Evolutionary conservation across 2,329 filamentous ascomycete genomes (phyloP), one percentile per base, ranked within the genome.

Genomic region (Penicillium brevicompactum): DNA sequence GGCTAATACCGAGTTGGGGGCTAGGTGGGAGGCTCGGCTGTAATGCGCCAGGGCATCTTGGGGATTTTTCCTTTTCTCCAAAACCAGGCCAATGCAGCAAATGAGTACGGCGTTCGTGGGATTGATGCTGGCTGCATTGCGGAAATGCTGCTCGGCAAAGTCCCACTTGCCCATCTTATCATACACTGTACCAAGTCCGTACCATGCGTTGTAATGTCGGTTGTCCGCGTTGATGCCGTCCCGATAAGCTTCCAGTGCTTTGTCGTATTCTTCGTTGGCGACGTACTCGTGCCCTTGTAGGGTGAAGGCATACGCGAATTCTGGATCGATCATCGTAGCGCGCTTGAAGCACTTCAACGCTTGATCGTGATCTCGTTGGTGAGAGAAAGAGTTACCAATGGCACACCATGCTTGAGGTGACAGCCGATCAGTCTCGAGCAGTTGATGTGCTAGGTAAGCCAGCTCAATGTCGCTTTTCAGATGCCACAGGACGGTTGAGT

Each of bases 401-500:
- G 92, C 91, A 69, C 92, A 97, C 95, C 94, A 99, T 4, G 94
- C 92, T 73, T 99, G 89, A 1, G 94, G 93, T 0, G 92, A 93
- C 61, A 94, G 82, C 77, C 92, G 94, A 56, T 92, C 90, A 14
- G 89, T 81, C 61, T 97, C 93, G 49, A 96, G 84, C 40, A 97
- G 81, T 67, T 95, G 91, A 68, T 97, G 93, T 0, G 93, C 91
- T 27, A 99, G 81, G 74, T 94, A 96, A 0, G 93, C 92, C 21
- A 99, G 81, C 58, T 97, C 91, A 0, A 92, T 90, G 69, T 97
- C 93, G 60, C 90, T 88, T 74, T 96, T 96, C 59, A 97, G 78
- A 73, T 97, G 92, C 94, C 95, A 99, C n/a, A 99, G 82, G n/a
- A 96, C 88, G 0, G 94, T 99, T 13, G 93, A 97, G 75, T 96